Evolutionary conservation across 192 early-diverging fungal genomes (phyloP), one percentile per base, ranked within the genome.

Genomic region (Rhizophlyctis rosea): DNA sequence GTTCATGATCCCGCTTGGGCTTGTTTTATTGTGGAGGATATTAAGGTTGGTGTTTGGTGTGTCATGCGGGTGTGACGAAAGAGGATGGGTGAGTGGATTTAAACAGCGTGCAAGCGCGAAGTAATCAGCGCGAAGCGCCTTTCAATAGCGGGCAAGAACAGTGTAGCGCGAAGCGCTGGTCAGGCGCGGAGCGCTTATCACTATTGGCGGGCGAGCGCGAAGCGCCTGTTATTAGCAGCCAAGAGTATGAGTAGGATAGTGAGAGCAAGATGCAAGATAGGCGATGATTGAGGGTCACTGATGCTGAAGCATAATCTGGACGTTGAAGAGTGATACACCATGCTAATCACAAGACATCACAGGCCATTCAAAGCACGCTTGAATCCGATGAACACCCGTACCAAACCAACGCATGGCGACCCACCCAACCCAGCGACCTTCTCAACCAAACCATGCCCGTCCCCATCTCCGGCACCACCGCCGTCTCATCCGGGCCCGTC

Each of bases 391-490:
- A 53, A 13, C 33, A 61, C 23, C 59, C 55, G 4, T 44, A 35
- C 18, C 24, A 32, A 9, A 66, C 64, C 64, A 81, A 73, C 7
- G 61, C 56, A 5, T 77, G 74, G 47, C 55, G 67, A 28, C 61
- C 71, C 57, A 74, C 75, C 21, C 67, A 44, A 13, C 9, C 7
- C 7, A 44, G 39, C 39, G 39, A 44, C 39, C 39, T 44, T 18
- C 39, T 44, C 39, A 18, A 7, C 39, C 39, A 44, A 44, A 50
- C 16, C 25, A n/a, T n/a, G n/a, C n/a, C n/a, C n/a, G 30, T 32
- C 53, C 54, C 7, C 67, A 36, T 16, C 14, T 33, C 47, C 28
- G 60, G 35, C 3, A 36, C 18, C 23, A 28, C 29, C 18, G 25
- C 59, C 53, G 62, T 23, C 9, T n/a, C 31, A 7, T 27, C 51